Evolutionary conservation across 805 yeast genomes (phyloP), one percentile per base, ranked within the genome.

Genomic region (Lachancea lanzarotensis): DNA sequence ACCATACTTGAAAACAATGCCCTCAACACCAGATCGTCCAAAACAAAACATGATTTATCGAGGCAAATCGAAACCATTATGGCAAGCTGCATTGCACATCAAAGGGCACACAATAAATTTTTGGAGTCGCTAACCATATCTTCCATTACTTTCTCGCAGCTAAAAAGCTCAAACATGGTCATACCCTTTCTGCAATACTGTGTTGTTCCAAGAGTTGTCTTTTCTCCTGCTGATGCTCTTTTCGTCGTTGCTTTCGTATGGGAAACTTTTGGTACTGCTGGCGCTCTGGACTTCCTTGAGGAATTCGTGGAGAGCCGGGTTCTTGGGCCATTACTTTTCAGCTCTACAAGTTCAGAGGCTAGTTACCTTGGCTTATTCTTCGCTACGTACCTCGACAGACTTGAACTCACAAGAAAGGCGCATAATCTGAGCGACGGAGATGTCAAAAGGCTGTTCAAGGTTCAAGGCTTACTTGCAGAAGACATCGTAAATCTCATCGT

Each of bases 181-280:
- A 50, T 51, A 25, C 40, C 57, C 1, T 76, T 87, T 39, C 57
- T 87, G 30, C 81, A 82, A 48, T 60, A 64, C 43, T 87, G 96
- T 61, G 53, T 87, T 6, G 62, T 89, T 11, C 96, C 96, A 10
- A 71, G 97, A 51, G 73, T 81, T 3, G 61, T 83, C 2, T 88
- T 83, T 51, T 85, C 96, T 0, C 79, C 95, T 0, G 76, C 82
- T 50, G 97, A 89, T 66, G 95, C 96, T 0, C 69, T 84, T 0
- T 90, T 68, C 57, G 64, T 80, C 30, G 78, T 84, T 0, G 70
- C 72, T 45, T 86, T 89, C 55, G 50, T 88, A 8, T 72, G 78
- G 45, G 65, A 70, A 36, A 53, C 80, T 16, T 78, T 81, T 44
- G 58, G 65, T 0, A 49, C 61, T 0, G 71, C 73, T 17, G 69